Conservation (phyloP, 2,329 filamentous ascomycete species). For the Claviceps sorghi region DNA sequence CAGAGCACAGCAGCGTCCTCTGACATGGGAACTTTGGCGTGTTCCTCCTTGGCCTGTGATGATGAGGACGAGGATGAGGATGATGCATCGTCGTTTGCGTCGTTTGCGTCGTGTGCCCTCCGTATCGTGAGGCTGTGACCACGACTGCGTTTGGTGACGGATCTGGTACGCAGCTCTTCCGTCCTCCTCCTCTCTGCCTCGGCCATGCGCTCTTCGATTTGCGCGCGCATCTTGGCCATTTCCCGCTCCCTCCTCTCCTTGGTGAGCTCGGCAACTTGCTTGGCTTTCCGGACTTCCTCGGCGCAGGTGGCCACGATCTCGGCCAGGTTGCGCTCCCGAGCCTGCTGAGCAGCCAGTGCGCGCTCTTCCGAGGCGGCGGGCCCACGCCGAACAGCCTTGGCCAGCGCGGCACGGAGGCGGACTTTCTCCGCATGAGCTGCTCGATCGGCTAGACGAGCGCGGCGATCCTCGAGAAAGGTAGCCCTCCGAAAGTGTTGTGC, state of each 20-base stretch:
- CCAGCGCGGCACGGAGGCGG: conserved; percentile 57
- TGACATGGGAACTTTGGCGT: conserved; percentile 28
- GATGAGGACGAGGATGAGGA: conserved; percentile 27
- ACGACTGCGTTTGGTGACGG: conserved; percentile 35
- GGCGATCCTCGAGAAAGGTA: conserved; percentile 67
- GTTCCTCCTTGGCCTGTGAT: conserved; percentile 34
- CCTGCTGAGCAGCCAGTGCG: conserved; percentile 61
- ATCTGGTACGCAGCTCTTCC: conserved; percentile 45
- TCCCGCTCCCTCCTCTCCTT: conserved; percentile 69
- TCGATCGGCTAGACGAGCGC: conserved; percentile 63
- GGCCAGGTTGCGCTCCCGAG: conserved; percentile 64
- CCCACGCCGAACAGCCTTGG: conserved; percentile 53
- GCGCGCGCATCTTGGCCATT: conserved; percentile 49
- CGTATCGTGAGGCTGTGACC: conserved; percentile 37
- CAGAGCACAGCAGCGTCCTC: conserved; percentile 47
- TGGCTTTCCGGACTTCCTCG: conserved; percentile 69
- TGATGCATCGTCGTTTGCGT: conserved; percentile 6
- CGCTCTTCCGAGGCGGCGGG: conserved; percentile 58
- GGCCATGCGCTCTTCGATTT: conserved; percentile 68
- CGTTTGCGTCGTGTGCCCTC: conserved; percentile 25
- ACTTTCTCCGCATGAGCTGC: conserved; percentile 77
- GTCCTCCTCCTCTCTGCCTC: conserved; percentile 62
- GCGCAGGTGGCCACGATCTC: conserved; percentile 71
- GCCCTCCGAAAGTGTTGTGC: conserved; percentile 67
- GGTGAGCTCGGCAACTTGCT: conserved; percentile 68